Evolutionary conservation across 768 basidiomycete genomes (phyloP), one percentile per base, ranked within the genome.

Genomic region (Russula olivacea): DNA sequence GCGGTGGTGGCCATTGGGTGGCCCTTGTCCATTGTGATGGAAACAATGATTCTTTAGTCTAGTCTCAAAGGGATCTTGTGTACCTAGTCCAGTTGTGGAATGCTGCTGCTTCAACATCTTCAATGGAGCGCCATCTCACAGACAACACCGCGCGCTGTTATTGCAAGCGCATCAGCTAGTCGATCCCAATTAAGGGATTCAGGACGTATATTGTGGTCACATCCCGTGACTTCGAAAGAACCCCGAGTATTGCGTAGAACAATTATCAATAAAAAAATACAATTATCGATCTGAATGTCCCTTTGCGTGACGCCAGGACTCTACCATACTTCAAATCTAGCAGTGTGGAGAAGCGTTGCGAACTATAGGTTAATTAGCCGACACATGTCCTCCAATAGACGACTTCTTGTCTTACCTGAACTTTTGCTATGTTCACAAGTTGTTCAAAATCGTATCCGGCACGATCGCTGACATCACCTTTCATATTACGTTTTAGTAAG

Each of bases 391-490:
- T 12, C n/a, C 25, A 21, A 45, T 6, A 43, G 28, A 25, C 15
- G 32, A 28, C 41, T 5, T 21, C 15, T 28, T 21, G 6, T 72
- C 80, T 41, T 67, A 88, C 89, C 78, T 93, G 89, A 11, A 94
- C 92, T 76, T 92, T 93, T 5, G 91, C 89, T 67, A 96, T 94
- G 17, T 85, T 83, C 68, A 78, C 82, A 59, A 95, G 74, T 72
- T 97, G 94, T 21, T 86, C 78, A 61, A 96, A 81, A 72, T 94
- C 92, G 71, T 88, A 97, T 17, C 89, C 88, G 32, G 81, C 79
- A 51, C 94, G 81, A 58, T 89, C 80, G 68, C 87, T 89, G 53
- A 95, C 59, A 71, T 97, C 94, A 45, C 88, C 89, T 81, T 71
- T 32, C 60, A 62, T 40, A 0, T 36, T 14, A 56, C 15, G 36